Percentiles rank a stretch among this genome's conserved stretches.
phyloP scores from a whole-genome alignment of 495 filamentous ascomycete species.

The Aspergillus egyptiacus region DNA sequence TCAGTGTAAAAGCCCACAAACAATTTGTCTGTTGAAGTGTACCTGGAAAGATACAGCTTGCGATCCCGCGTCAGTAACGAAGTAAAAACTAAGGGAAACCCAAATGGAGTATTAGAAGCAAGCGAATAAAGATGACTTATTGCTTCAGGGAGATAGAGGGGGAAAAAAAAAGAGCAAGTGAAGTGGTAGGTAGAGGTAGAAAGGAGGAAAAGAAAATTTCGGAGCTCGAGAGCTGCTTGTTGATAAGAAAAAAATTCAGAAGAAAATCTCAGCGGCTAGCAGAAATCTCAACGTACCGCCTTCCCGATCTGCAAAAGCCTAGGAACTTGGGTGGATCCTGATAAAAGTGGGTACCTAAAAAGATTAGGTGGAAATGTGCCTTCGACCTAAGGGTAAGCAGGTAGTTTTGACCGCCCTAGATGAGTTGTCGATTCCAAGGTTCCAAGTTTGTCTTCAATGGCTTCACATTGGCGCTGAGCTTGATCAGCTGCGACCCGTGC shows the following conservation, averaged over 20 bases:
- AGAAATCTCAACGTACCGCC: conserved; percentile 29
- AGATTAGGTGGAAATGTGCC: too few relatives aligned
- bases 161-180: conserved; percentile 10
- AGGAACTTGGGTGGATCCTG: conserved; percentile 16
- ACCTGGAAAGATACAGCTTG: conserved; percentile 37
- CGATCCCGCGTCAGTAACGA: conserved; percentile 35
- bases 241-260: conserved; percentile 31
- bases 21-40: conserved; percentile 44
- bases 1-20: conserved; percentile 46
- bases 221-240: conserved; percentile 16
- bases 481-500: too few relatives aligned
- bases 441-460: too few relatives aligned
- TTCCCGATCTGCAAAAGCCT: conserved; percentile 10
- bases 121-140: conserved; percentile 13
- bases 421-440: too few relatives aligned
- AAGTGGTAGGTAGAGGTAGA: conserved; percentile 13
- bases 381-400: too few relatives aligned
- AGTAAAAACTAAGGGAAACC: conserved; percentile 10
- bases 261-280: conserved; percentile 32
- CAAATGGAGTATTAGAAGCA: conserved; percentile 17
- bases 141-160: conserved; percentile 2
- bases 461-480: too few relatives aligned
- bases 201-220: conserved; percentile 22
- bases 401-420: conserved; percentile 5
- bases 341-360: conserved; percentile 1